A percentile compares a stretch with the other conserved stretches of the same genome.
phyloP scores from a whole-genome alignment of 2,329 filamentous ascomycete species.

The Ophiocordyceps sinensis region DNA sequence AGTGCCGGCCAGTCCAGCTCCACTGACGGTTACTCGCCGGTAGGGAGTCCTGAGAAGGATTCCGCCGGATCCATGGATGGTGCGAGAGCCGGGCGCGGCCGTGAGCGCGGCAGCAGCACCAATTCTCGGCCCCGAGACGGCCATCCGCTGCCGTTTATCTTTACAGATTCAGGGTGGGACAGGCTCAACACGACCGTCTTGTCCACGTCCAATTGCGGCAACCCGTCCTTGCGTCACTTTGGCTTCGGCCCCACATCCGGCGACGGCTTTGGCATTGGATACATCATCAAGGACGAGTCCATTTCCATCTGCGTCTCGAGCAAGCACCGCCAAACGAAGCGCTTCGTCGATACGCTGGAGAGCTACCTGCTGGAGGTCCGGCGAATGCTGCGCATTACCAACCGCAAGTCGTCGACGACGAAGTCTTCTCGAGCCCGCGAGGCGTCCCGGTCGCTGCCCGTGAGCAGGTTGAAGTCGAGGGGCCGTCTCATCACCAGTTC shows the following conservation, averaged over 20 bases:
- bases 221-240: conserved; percentile 86
- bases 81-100: conserved; percentile 19
- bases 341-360: conserved; percentile 81
- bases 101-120: conserved; percentile 40
- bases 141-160: conserved; percentile 58
- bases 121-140: conserved; percentile 31
- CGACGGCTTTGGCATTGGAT: conserved; percentile 93
- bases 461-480: conserved; percentile 48
- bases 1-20: conserved; percentile 53
- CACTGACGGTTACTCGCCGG: conserved; percentile 29
- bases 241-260: conserved; percentile 90
- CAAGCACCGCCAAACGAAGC: conserved; percentile 85
- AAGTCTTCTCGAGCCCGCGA: conserved; percentile 39
- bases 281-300: conserved; percentile 75
- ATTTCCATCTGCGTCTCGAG: conserved; percentile 85
- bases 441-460: conserved; percentile 23
- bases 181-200: conserved; percentile 88
- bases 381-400: conserved; percentile 61
- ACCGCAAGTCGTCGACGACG: conserved; percentile 25
- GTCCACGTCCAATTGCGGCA: conserved; percentile 97
- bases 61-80: conserved; percentile 24
- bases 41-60: conserved; percentile 38
- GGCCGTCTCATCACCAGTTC: conserved; percentile 56
- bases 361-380: conserved; percentile 83
- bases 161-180: conserved; percentile 84